Evolutionary conservation across 2,329 filamentous ascomycete genomes (phyloP), one percentile per base, ranked within the genome.

Genomic region (Paramyrothecium sp.): DNA sequence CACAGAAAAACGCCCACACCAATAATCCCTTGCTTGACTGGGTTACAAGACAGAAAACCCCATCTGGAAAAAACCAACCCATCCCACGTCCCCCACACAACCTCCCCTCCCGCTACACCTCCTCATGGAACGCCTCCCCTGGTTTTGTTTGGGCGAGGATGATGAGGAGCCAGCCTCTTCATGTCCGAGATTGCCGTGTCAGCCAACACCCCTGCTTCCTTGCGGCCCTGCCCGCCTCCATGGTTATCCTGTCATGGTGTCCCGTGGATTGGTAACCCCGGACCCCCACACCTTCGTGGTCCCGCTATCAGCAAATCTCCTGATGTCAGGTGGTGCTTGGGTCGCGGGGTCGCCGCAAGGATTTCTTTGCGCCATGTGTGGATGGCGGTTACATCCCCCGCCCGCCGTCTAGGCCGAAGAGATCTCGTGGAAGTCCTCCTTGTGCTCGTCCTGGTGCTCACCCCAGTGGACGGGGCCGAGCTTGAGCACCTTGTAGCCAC

Each of bases 391-490:
- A 16, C 8, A 5, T n/a, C 22, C 23, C 16, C 30, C 23, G 5
- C 38, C 26, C 26, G 26, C 26, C 26, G 38, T 12, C 13, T 44
- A 44, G n/a, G 38, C 38, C 13, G 38, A 44, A 44, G 51, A 38
- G 46, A 79, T 71, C 65, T 82, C 78, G 71, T 80, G 72, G 69
- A 76, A 86, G 75, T 87, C 84, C 50, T 74, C 77, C 74, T 83
- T 79, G 75, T 83, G 75, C 56, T 81, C 82, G 60, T 78, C 83
- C 21, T 75, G 73, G 71, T 85, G 81, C 76, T 83, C 84, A 62
- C 85, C 85, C 72, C 78, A 86, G 79, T 87, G 83, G 58, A 88
- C 84, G 34, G 85, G 85, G 22, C 83, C 82, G 57, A 89, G 82
- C 77, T 86, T 87, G 63, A 89, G 80, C 71, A 88, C 82, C 58